phyloP scores from a whole-genome alignment of 305 asterid species.

The Rubia peregrina region DNA sequence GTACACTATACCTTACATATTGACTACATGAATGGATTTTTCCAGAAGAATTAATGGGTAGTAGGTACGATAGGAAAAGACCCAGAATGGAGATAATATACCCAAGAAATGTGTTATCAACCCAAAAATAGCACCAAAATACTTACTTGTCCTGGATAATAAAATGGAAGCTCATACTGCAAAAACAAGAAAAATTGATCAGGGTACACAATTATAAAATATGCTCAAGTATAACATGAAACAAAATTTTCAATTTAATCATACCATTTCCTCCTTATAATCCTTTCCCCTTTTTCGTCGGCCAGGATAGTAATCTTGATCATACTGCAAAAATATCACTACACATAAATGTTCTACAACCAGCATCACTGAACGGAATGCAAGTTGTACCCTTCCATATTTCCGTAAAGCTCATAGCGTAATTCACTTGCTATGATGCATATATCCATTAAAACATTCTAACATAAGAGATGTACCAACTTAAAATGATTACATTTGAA shows the following conservation, averaged over 20 bases:
- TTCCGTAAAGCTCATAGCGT: neutral
- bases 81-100: neutral
- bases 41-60: neutral
- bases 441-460: neutral
- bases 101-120: neutral
- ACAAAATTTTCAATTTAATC: conserved; percentile 12
- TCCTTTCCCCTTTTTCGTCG: conserved; percentile 96
- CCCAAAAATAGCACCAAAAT: neutral
- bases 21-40: neutral
- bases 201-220: conserved; percentile 5
- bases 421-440: neutral
- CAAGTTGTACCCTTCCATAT: neutral
- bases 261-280: conserved; percentile 83
- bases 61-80: neutral
- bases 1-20: neutral
- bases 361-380: neutral
- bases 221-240: conserved; percentile 1
- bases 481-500: neutral
- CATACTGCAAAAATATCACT: conserved; percentile 42
- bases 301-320: conserved; percentile 96
- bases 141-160: conserved; percentile 94
- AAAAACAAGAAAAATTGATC: conserved; percentile 20
- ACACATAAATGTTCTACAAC: neutral
- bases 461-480: neutral
- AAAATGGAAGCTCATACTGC: conserved; percentile 98